A percentile compares a stretch with the other conserved stretches of the same genome.
phyloP scores from a whole-genome alignment of 352 stramenopile genomes.

The Phytophthora boehmeriae region DNA sequence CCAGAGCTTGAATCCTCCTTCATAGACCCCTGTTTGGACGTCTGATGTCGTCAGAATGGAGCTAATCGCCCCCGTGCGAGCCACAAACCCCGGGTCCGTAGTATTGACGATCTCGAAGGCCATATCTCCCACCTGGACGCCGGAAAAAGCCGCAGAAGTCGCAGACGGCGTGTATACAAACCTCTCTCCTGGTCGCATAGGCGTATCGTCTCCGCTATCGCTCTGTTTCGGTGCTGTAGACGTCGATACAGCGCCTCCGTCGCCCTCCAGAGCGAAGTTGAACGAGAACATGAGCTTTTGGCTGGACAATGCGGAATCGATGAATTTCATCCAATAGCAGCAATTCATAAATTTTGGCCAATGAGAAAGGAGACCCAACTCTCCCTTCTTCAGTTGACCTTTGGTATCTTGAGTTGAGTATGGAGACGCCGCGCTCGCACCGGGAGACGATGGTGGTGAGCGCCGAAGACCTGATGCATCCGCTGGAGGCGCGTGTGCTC shows the following conservation, averaged over 20 bases:
- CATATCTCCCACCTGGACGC: conserved; percentile 39
- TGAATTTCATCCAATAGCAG: conserved; percentile 5
- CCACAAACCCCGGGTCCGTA: conserved; percentile 50
- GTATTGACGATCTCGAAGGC: conserved; percentile 75
- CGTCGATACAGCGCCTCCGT: background rate
- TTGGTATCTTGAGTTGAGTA: conserved; percentile 13
- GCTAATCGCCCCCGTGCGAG: conserved; percentile 61
- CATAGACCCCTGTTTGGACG: conserved; percentile 79
- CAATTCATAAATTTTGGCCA: conserved; percentile 7
- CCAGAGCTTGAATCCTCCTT: conserved; percentile 90
- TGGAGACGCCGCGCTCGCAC: conserved; percentile 30
- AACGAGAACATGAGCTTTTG: conserved; percentile 52
- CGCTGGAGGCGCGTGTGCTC: conserved; percentile 62
- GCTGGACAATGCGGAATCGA: background rate
- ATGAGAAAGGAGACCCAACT: background rate
- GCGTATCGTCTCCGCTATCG: background rate
- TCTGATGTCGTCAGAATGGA: conserved; percentile 78
- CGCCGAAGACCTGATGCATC: conserved; percentile 55
- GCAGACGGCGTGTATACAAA: conserved; percentile 42
- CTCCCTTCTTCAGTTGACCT: background rate
- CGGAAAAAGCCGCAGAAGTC: conserved; percentile 26
- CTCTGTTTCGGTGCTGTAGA: background rate
- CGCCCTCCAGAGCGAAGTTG: conserved; percentile 61
- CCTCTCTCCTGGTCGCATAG: conserved; percentile 57
- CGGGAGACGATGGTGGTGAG: conserved; percentile 31